These are phyloP conservation scores for Aspergillus neoniger DNA, from an alignment of 2,329 filamentous ascomycete genomes.

Conservation along the genomic window DNA sequence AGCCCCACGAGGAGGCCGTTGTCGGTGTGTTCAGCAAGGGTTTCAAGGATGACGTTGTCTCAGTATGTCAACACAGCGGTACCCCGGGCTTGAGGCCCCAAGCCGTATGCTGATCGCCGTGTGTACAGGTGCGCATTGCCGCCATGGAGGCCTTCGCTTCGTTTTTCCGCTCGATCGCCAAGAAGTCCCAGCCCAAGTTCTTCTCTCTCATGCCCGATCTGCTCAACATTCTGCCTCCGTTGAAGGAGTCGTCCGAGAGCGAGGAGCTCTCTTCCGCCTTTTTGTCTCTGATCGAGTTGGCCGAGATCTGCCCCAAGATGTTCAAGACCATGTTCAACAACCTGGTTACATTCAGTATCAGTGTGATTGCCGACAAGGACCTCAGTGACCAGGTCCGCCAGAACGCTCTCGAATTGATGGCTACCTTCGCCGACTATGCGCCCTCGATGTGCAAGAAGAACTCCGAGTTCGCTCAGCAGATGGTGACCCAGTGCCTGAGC, in stretches of 20 bases:
- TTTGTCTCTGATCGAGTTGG: conserved; percentile 87
- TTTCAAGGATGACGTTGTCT: conserved; percentile 83
- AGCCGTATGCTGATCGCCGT: conserved; percentile 14
- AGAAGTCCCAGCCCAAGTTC: conserved; percentile 87
- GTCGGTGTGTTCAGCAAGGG: conserved; percentile 84
- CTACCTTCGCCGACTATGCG: conserved; percentile 93
- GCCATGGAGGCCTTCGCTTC: conserved; percentile 96
- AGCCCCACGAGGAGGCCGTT: conserved; percentile 90
- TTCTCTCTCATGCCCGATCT: conserved; percentile 84
- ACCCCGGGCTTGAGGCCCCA: conserved; percentile 6
- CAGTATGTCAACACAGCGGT: conserved; percentile 53
- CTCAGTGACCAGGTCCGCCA: conserved; percentile 86
- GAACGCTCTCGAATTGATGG: conserved; percentile 95
- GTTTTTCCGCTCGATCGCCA: conserved; percentile 88
- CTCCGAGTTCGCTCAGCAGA: conserved; percentile 84
- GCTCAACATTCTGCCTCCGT: conserved; percentile 88
- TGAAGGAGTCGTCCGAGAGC: conserved; percentile 88
- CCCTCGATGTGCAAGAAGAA: conserved; percentile 96
- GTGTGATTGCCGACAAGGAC: conserved; percentile 94
- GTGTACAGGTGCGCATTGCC: conserved; percentile 74
- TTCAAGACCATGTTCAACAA: conserved; percentile 94
- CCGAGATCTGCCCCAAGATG: conserved; percentile 94
- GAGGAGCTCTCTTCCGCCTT: conserved; percentile 90
- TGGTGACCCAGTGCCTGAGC: conserved; percentile 98
- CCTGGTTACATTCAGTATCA: conserved; percentile 88